Percentiles rank a stretch among this genome's conserved stretches.
These are phyloP conservation scores for Citrus australasica DNA, from an alignment of 345 rosid species.

Conservation along the genomic window DNA sequence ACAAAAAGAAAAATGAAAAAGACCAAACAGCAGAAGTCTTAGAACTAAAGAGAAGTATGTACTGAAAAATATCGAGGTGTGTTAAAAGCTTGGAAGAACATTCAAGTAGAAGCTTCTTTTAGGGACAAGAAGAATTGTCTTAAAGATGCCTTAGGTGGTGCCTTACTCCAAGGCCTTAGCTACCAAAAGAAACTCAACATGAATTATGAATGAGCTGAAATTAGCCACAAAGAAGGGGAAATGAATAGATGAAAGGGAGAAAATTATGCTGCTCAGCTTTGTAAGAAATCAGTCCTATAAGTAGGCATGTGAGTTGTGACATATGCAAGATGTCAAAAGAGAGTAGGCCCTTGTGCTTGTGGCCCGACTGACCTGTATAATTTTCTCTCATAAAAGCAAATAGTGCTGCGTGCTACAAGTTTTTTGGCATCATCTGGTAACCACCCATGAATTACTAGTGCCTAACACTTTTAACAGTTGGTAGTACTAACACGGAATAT, in stretches of 20 bases:
- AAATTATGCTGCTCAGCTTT: background rate
- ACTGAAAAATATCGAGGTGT: background rate
- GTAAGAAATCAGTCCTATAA: constrained; percentile 7
- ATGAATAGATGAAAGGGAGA: constrained; percentile 2
- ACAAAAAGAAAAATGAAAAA: constrained; percentile 21
- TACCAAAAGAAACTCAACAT: constrained; percentile 12
- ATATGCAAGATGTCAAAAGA: constrained; percentile 1
- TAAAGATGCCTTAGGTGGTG: background rate
- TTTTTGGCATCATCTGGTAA: background rate
- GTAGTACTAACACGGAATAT: background rate
- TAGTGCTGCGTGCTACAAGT: background rate
- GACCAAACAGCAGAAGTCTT: constrained; percentile 14
- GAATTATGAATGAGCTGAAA: background rate
- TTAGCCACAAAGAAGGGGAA: background rate
- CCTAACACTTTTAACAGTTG: background rate
- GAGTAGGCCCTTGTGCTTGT: constrained; percentile 28
- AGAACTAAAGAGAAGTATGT: background rate
- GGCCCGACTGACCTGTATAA: background rate
- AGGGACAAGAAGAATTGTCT: constrained; percentile 10
- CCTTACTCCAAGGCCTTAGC: background rate
- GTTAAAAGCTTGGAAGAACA: background rate
- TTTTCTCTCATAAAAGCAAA: background rate
- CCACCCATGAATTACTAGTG: constrained; percentile 1
- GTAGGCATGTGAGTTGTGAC: constrained; percentile 23
- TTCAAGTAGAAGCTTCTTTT: background rate